These are phyloP conservation scores for Spongospora subterranea DNA, from an alignment of 208 protist genomes.

Conservation along the genomic window DNA sequence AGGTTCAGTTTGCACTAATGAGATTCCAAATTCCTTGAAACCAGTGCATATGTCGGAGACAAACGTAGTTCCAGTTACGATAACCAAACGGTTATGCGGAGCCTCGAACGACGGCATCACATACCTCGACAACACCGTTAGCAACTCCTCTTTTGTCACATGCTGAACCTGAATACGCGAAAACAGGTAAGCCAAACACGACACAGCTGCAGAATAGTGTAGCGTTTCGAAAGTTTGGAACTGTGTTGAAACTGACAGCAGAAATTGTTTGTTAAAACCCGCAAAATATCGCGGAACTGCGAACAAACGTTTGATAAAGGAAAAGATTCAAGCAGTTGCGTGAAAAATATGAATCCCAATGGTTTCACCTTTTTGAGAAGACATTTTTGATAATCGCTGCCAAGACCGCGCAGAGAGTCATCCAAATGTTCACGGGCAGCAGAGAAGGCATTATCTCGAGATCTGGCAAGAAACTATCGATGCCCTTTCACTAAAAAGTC, in stretches of 20 bases:
- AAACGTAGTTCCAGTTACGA: background rate
- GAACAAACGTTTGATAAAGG: background rate
- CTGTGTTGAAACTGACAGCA: background rate
- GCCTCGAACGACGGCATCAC: background rate
- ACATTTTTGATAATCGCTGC: background rate
- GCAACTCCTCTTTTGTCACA: background rate
- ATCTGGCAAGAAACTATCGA: background rate
- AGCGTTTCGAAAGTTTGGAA: background rate
- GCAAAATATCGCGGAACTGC: background rate
- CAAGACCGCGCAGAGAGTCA: background rate
- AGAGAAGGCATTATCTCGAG: background rate
- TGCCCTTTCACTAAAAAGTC: background rate
- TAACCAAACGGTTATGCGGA: background rate
- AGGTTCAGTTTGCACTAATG: too few relatives aligned
- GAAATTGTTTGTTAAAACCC: background rate
- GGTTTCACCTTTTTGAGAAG: background rate
- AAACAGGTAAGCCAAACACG: too few relatives aligned
- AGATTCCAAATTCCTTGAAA: too few relatives aligned
- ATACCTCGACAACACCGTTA: background rate
- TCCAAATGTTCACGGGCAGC: slow-evolving; percentile 5
- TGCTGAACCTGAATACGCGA: background rate
- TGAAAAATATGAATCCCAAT: background rate
- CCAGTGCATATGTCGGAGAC: background rate
- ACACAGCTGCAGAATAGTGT: too few relatives aligned
- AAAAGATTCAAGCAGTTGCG: background rate